Evolutionary conservation across 306 rosid species (phyloP).

Genomic region (Morella rubra): DNA sequence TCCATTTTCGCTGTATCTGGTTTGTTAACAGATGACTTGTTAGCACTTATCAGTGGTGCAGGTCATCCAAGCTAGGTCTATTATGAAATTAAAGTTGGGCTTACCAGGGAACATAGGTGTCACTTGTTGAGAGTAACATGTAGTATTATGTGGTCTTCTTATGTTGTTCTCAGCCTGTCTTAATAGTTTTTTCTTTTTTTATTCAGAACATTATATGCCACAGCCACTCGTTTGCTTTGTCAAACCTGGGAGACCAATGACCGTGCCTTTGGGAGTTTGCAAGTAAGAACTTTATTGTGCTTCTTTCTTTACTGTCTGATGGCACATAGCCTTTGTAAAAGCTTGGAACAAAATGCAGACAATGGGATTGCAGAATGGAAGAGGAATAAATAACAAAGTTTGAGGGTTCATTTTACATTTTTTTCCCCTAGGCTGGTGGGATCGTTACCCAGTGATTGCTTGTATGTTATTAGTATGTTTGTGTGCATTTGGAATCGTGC

Average conservation of each 20-base stretch:
- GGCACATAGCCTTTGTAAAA: neutral
- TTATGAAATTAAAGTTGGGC: neutral
- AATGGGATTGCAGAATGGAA: neutral
- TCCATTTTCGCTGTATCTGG: neutral
- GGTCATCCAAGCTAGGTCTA: neutral
- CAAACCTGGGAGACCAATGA: slow-evolving; percentile 95
- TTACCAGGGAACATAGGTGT: neutral
- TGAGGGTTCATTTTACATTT: neutral
- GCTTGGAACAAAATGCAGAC: neutral
- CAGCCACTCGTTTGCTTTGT: slow-evolving; percentile 83
- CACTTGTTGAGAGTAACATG: neutral
- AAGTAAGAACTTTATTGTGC: slow-evolving; percentile 47
- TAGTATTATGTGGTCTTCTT: neutral
- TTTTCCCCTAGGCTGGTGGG: no score
- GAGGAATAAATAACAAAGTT: neutral
- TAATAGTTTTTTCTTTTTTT: slow-evolving; percentile 11
- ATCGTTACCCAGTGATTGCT: no score
- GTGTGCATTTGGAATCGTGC: neutral
- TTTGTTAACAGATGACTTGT: neutral
- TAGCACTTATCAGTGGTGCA: neutral
- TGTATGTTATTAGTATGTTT: no score
- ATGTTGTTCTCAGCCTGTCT: neutral
- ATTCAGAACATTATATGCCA: slow-evolving; percentile 73
- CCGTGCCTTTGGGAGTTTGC: slow-evolving; percentile 88
- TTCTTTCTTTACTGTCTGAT: slow-evolving; percentile 23